Evolutionary conservation across 352 stramenopile genomes (phyloP), one percentile per base, ranked within the genome.

Genomic region (Thalassiosira hispida): DNA sequence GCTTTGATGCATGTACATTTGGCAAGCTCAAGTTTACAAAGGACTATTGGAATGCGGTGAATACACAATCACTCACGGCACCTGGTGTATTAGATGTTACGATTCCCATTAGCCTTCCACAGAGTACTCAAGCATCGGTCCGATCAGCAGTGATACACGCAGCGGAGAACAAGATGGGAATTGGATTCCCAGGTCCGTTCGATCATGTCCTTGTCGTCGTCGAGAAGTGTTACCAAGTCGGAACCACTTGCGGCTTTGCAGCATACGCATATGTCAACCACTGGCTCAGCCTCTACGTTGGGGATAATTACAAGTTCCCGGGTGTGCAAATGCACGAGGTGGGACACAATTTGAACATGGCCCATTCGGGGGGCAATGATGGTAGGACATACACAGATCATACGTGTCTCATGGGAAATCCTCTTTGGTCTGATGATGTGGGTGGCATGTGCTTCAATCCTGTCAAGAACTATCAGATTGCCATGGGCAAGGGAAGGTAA

Each of bases 371-470:
- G 14, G 49, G 51, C 8, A 5, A 22, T 0, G 16, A 53, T 11
- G 49, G 56, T 16, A 49, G 55, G 22, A 61, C 53, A 0, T 67
- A 67, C 9, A 57, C 40, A 9, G 52, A 66, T 61, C 53, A 27
- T 9, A 68, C 35, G 12, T 67, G 46, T 49, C 16, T 47, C 8
- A 81, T 81, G 64, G 73, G 73, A 16, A 81, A 81, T 20, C 64
- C 64, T 11, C 40, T 64, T 1, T 81, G 44, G 14, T 55, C 9
- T 18, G 73, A 81, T 52, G n/a, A 74, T 47, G 38, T 72, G 22
- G 51, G 23, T 18, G 29, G 68, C 11, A 81, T 81, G 64, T 81
- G 73, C 35, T 81, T 53, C 73, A 81, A 81, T 33, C 56, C 73
- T 18, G 73, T 64, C 1, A 81, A 81, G 38, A 73, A 33, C 11